These are phyloP conservation scores for Dichomitus squalens DNA, from an alignment of 1,284 basidiomycete genomes.

Conservation along the genomic window DNA sequence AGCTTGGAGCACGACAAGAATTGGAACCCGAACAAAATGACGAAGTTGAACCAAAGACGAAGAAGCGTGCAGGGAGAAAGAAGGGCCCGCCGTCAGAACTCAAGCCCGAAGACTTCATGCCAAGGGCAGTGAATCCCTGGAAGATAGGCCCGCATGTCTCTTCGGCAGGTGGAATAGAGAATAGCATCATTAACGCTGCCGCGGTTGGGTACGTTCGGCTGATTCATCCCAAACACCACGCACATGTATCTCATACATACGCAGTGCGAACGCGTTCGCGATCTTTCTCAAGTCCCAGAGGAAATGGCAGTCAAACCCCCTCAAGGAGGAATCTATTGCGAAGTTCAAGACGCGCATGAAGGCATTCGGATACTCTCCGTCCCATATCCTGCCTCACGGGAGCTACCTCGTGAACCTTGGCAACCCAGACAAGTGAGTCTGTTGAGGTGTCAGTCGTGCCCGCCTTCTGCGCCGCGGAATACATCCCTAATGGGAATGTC, in stretches of 20 bases:
- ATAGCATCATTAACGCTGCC: conserved; percentile 71
- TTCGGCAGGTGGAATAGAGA: conserved; percentile 78
- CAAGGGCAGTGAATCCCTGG: conserved; percentile 39
- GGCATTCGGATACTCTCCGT: conserved; percentile 58
- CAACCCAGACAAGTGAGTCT: conserved; percentile 71
- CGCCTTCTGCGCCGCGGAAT: not conserved
- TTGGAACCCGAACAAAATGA: not conserved
- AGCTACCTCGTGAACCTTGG: conserved; percentile 87
- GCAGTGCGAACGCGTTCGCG: conserved; percentile 82
- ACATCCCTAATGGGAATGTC: not conserved
- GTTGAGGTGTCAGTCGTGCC: not conserved
- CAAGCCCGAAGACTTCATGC: conserved; percentile 16
- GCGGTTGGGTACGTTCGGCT: conserved; percentile 58
- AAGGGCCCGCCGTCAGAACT: conserved; percentile 12
- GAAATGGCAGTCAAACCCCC: conserved; percentile 71
- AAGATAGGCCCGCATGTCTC: conserved; percentile 86
- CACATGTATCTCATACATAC: not conserved
- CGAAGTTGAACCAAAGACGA: not conserved
- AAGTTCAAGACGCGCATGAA: conserved; percentile 61
- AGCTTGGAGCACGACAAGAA: not conserved
- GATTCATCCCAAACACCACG: too few species aligned
- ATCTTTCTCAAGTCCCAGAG: conserved; percentile 85
- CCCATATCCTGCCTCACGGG: conserved; percentile 77
- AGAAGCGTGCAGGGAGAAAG: not conserved
- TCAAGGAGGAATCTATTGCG: conserved; percentile 51